phyloP scores from a whole-genome alignment of 768 basidiomycete species.

The Rhodotorula kratochvilovae region DNA sequence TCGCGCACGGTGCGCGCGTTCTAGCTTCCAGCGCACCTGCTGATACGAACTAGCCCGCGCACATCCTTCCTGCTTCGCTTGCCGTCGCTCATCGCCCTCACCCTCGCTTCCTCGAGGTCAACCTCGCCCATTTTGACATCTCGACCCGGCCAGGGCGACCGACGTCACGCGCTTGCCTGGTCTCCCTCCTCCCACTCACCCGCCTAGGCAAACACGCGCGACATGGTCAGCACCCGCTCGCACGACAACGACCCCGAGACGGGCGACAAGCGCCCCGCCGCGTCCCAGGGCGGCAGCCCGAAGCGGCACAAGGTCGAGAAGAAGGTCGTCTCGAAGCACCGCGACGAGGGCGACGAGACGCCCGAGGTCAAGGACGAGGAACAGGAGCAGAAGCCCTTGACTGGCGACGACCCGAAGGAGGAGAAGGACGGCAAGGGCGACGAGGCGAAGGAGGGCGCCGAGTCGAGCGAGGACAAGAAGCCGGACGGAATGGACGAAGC shows the following conservation, averaged over 20 bases:
- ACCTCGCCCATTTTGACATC: neutral
- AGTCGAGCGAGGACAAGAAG: neutral
- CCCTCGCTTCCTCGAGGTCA: neutral
- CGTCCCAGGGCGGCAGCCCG: neutral
- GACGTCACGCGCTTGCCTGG: neutral
- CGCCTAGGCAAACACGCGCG: neutral
- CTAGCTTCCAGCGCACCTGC: no score
- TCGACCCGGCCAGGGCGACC: no score
- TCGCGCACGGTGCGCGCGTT: no score
- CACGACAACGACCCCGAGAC: slow-evolving; percentile 8
- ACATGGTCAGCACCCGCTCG: slow-evolving; percentile 25
- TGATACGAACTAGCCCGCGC: no score
- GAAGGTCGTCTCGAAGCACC: slow-evolving; percentile 3
- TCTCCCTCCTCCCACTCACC: neutral
- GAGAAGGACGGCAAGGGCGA: neutral
- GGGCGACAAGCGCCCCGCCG: slow-evolving; percentile 25
- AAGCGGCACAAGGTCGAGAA: slow-evolving; percentile 20
- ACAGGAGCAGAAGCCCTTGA: neutral
- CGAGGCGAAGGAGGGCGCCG: slow-evolving; percentile 6
- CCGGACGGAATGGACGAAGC: slow-evolving; percentile 6
- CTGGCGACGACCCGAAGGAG: neutral
- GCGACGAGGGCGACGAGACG: neutral
- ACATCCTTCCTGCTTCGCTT: no score
- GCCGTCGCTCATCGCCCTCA: no score
- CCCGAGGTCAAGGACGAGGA: neutral